These are phyloP conservation scores for Purshia tridentata DNA, from an alignment of 306 rosid species.

Conservation along the genomic window DNA sequence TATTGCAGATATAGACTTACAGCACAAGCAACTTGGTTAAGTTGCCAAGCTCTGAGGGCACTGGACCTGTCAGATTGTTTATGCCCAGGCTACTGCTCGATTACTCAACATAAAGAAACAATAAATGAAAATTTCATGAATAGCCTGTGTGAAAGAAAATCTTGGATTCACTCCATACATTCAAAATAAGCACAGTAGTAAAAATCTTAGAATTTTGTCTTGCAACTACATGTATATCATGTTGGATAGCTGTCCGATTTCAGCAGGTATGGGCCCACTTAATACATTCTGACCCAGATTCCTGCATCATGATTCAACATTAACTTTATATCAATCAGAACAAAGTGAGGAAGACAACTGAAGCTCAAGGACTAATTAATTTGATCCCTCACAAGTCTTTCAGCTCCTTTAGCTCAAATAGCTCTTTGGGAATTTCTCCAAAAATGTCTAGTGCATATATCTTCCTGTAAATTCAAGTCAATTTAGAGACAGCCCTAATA, in stretches of 20 bases:
- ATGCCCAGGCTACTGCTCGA: slow-evolving; percentile 39
- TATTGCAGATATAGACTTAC: slow-evolving; percentile 20
- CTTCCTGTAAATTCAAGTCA: slow-evolving; percentile 26
- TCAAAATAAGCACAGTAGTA: neutral
- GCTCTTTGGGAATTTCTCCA: slow-evolving; percentile 38
- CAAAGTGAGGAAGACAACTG: neutral
- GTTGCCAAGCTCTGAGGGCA: slow-evolving; percentile 35
- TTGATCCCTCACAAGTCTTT: slow-evolving; percentile 36
- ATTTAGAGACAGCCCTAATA: neutral
- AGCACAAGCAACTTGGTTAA: slow-evolving; percentile 33
- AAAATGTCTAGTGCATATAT: slow-evolving; percentile 35
- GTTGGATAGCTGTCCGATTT: slow-evolving; percentile 31
- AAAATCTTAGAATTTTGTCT: neutral
- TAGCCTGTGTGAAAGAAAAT: neutral
- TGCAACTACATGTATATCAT: slow-evolving; percentile 39
- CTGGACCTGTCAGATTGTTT: slow-evolving; percentile 43
- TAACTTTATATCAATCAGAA: neutral
- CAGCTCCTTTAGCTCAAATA: slow-evolving; percentile 38
- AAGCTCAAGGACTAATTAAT: neutral
- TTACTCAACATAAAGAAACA: slow-evolving; percentile 1
- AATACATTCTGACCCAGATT: slow-evolving; percentile 39
- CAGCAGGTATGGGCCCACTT: slow-evolving; percentile 32
- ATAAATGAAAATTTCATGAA: neutral
- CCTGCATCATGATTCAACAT: slow-evolving; percentile 28
- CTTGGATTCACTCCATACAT: neutral